phyloP scores from a whole-genome alignment of 306 rosid species.

The Canavalia ensiformis region DNA sequence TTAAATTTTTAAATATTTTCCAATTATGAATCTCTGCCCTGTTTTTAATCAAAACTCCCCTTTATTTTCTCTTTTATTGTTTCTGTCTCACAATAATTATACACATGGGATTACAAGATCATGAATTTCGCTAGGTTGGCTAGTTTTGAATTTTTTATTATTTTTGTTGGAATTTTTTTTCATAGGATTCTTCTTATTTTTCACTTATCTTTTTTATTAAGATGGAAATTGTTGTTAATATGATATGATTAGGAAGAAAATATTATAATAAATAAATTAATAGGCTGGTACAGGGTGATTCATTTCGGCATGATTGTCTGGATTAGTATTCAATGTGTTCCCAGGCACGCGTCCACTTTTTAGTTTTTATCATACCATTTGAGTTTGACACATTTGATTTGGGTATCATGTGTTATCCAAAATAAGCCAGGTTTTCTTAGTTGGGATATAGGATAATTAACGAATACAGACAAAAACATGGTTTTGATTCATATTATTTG shows the following conservation, averaged over 20 bases:
- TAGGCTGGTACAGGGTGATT: not conserved
- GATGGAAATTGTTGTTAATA: constrained; percentile 24
- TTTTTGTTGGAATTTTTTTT: not conserved
- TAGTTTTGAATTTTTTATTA: constrained; percentile 1
- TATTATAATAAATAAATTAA: not conserved
- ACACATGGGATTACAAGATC: not conserved
- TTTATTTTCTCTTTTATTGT: constrained; percentile 4
- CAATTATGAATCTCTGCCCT: not conserved
- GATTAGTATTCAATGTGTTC: constrained; percentile 30
- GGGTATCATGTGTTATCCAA: constrained; percentile 20
- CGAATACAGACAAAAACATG: constrained; percentile 17
- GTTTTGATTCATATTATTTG: constrained; percentile 36
- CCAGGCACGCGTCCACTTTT: not conserved
- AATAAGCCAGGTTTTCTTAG: not conserved
- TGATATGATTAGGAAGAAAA: constrained; percentile 12
- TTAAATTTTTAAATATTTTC: not conserved
- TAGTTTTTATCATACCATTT: constrained; percentile 1
- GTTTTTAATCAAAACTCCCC: not conserved
- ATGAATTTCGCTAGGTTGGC: constrained; percentile 4
- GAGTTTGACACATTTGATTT: constrained; percentile 16
- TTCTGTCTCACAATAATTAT: constrained; percentile 22
- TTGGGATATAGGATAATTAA: constrained; percentile 10
- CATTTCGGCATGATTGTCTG: constrained; percentile 32
- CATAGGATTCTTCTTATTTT: constrained; percentile 14
- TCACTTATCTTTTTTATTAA: not conserved